Evolutionary conservation across 192 early-diverging fungal genomes (phyloP).

Genomic region (Coemansia sp.): DNA sequence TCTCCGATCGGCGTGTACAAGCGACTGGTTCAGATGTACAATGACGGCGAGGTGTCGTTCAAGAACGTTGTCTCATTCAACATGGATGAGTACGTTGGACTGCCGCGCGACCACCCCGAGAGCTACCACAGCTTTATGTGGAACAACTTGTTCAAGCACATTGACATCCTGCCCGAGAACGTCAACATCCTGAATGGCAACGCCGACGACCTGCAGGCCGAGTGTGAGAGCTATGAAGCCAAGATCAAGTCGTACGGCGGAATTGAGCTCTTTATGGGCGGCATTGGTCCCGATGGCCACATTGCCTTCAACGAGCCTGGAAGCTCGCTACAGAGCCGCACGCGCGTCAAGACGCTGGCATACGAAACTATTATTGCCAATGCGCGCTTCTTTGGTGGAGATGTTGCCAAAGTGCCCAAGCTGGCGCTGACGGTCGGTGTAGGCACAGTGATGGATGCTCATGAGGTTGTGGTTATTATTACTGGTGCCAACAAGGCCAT

Average conservation of each 20-base stretch:
- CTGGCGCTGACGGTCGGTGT: conserved; percentile 85
- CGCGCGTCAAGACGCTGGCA: conserved; percentile 82
- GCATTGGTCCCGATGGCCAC: conserved; percentile 88
- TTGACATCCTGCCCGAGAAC: conserved; percentile 77
- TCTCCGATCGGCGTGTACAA: conserved; percentile 80
- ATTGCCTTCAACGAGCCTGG: conserved; percentile 93
- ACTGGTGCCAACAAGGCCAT: conserved; percentile 83
- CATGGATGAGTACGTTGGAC: conserved; percentile 86
- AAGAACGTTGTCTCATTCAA: conserved; percentile 85
- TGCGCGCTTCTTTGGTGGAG: conserved; percentile 80
- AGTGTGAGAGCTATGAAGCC: conserved; percentile 77
- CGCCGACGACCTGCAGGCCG: conserved; percentile 72
- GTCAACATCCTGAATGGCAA: conserved; percentile 87
- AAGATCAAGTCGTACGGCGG: conserved; percentile 77
- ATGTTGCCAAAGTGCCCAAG: conserved; percentile 81
- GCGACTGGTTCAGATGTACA: conserved; percentile 68
- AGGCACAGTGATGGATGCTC: conserved; percentile 84
- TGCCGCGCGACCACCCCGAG: conserved; percentile 83
- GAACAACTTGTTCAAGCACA: conserved; percentile 84
- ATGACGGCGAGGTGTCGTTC: conserved; percentile 68
- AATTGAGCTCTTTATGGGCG: conserved; percentile 85
- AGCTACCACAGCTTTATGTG: conserved; percentile 92
- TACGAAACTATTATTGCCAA: conserved; percentile 88
- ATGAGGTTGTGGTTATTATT: conserved; percentile 81
- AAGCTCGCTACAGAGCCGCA: conserved; percentile 74